Percentiles rank a stretch among this genome's conserved stretches.
phyloP scores from a whole-genome alignment of 2,329 filamentous ascomycete genomes.

The Paracorniculantispora psalliotae region DNA sequence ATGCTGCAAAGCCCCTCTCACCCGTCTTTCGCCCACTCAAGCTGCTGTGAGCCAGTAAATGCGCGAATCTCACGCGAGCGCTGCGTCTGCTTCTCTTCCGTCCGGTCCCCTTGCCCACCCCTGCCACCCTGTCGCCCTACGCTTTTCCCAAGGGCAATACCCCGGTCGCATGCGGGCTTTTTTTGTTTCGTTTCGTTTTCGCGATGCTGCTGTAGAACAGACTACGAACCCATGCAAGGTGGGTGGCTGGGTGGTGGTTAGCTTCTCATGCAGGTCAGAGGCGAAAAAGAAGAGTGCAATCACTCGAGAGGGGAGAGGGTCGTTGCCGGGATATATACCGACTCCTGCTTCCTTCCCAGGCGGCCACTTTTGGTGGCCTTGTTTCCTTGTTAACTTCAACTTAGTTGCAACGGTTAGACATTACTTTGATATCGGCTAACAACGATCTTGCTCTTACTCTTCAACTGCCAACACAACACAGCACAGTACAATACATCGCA shows the following conservation, averaged over 20 bases:
- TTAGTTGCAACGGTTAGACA: not conserved
- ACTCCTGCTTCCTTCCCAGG: not conserved
- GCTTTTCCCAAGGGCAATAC: not conserved
- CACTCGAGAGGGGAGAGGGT: not conserved
- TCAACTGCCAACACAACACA: not conserved
- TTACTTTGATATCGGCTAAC: not conserved
- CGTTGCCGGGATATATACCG: conserved; percentile 12
- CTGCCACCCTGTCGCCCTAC: not conserved
- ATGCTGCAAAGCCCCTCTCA: not conserved
- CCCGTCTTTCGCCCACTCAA: not conserved
- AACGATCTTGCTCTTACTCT: not conserved
- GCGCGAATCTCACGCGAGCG: conserved; percentile 7
- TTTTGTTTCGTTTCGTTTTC: conserved; percentile 10
- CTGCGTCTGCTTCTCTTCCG: not conserved
- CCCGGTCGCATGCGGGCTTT: not conserved
- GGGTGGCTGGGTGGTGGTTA: not conserved
- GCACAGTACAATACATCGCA: not conserved
- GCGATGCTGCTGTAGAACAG: not conserved
- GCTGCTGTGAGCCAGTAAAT: not conserved
- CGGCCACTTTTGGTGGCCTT: conserved; percentile 12
- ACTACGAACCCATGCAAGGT: not conserved
- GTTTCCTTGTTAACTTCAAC: not conserved
- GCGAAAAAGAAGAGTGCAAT: not conserved
- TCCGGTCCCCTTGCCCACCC: not conserved
- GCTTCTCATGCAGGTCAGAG: not conserved